phyloP scores from a whole-genome alignment of 352 stramenopile genomes.

The Pythium utonaiense region DNA sequence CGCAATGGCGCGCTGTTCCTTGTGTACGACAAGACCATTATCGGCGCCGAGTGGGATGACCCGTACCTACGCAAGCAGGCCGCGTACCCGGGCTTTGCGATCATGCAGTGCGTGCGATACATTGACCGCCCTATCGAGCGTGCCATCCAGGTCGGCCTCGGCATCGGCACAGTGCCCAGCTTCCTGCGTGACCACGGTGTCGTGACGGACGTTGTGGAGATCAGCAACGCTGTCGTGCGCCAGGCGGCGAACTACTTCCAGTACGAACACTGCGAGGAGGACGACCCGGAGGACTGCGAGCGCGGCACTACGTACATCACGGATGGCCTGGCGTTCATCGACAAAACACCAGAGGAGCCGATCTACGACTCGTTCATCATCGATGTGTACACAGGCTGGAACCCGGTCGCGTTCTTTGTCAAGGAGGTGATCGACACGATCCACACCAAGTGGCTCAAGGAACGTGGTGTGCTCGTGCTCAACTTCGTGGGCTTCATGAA shows the following conservation, averaged over 20 bases:
- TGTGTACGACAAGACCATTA: conserved; percentile 77
- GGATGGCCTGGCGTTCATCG: conserved; percentile 61
- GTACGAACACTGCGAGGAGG: conserved; percentile 52
- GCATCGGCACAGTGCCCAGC: conserved; percentile 64
- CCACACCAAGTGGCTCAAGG: conserved; percentile 50
- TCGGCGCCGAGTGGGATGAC: conserved; percentile 75
- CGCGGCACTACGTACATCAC: conserved; percentile 59
- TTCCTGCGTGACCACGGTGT: conserved; percentile 61
- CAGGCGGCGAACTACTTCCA: conserved; percentile 69
- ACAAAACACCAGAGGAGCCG: conserved; percentile 30
- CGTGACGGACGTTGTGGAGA: conserved; percentile 74
- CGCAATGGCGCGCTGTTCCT: conserved; percentile 50
- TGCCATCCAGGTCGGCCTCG: conserved; percentile 64
- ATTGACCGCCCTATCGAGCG: conserved; percentile 35
- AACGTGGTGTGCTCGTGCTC: conserved; percentile 58
- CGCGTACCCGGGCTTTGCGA: conserved; percentile 73
- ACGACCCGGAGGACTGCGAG: conserved; percentile 35
- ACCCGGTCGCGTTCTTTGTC: conserved; percentile 67
- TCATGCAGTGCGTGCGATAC: conserved; percentile 74
- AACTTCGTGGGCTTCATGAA: conserved; percentile 78
- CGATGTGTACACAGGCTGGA: conserved; percentile 68
- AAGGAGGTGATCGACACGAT: conserved; percentile 51
- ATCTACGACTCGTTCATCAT: conserved; percentile 61
- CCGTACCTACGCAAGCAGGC: conserved; percentile 51
- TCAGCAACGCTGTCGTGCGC: conserved; percentile 59